Evolutionary conservation across 192 early-diverging fungal species (phyloP).

Genomic region (Backusella psychrophila): DNA sequence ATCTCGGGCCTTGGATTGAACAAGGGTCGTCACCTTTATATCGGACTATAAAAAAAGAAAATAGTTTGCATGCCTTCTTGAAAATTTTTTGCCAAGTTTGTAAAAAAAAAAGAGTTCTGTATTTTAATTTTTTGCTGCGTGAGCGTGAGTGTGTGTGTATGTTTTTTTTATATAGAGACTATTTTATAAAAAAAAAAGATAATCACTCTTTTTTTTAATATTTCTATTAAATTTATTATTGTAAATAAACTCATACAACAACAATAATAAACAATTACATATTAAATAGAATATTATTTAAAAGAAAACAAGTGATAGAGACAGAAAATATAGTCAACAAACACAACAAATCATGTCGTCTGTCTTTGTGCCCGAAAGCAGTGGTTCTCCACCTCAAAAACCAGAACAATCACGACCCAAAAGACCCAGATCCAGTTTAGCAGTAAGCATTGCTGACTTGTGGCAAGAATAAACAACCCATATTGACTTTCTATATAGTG

Average conservation of each 20-base stretch:
- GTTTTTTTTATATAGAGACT: neutral
- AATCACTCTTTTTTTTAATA: neutral
- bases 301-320: neutral
- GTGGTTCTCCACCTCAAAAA: constrained; percentile 17
- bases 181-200: neutral
- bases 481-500: constrained; percentile 28
- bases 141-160: neutral
- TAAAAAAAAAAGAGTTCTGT: neutral
- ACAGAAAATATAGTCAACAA: neutral
- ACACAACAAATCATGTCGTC: constrained; percentile 8
- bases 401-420: constrained; percentile 32
- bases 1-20: neutral
- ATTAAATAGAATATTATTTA: neutral
- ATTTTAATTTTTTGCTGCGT: neutral
- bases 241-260: neutral
- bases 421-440: constrained; percentile 38
- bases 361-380: constrained; percentile 18
- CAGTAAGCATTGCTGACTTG: constrained; percentile 20
- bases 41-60: neutral
- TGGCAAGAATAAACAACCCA: neutral
- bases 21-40: neutral
- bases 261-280: neutral
- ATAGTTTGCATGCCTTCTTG: neutral
- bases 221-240: neutral
- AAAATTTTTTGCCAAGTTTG: neutral